Base-by-base conservation (phyloP, 305 asterid species). In the Ruellia speciosa region DNA sequence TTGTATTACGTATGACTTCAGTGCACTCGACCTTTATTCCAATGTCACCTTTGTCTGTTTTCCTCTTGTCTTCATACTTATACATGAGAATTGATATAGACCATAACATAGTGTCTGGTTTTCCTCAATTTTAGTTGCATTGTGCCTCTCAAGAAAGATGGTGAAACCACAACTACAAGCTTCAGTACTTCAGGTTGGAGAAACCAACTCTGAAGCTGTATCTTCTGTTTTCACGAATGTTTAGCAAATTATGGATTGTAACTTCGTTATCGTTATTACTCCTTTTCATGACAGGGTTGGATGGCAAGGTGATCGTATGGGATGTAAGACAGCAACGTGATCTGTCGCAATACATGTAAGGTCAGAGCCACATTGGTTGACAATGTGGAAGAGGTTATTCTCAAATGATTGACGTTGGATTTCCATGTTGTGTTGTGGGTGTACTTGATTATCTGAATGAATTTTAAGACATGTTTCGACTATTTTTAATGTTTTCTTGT, bases 181-280 rank as follows among this genome's bases (percentile, higher is more conserved):
- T 93, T 86, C 87, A 89, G 93, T 76, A 93, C 97, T 55, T 81
- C 97, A 83, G 97, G 97, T 89, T 72, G 47, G 80, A 66, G 41
- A 52, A 39, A n/a, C 49, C 1, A 2, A 43, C 16, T 11, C 16
- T 43, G 5, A 43, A 6, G 61, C 48, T 55, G 41, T 40, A 15
- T 55, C n/a, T 54, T 49, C 35, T 8, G 12, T 24, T 57, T 17
- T 19, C 55, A 49, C 14, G 13, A 52, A 50, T 33, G 45, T 41
- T 24, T 24, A 24, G 31, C 31, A 24, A 24, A 24, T 24, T 24
- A 9, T 15, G 0, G 7, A 10, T 34, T 14, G 34, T 46, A 45
- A 19, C 54, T 41, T 31, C 5, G 14, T 43, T 20, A 39, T 14
- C 40, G 49, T 48, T n/a, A 12, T 16, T 39, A 43, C 12, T 37